These are phyloP conservation scores for Sporothrix dimorphospora DNA, from an alignment of 2,329 filamentous ascomycete species.

Conservation along the genomic window DNA sequence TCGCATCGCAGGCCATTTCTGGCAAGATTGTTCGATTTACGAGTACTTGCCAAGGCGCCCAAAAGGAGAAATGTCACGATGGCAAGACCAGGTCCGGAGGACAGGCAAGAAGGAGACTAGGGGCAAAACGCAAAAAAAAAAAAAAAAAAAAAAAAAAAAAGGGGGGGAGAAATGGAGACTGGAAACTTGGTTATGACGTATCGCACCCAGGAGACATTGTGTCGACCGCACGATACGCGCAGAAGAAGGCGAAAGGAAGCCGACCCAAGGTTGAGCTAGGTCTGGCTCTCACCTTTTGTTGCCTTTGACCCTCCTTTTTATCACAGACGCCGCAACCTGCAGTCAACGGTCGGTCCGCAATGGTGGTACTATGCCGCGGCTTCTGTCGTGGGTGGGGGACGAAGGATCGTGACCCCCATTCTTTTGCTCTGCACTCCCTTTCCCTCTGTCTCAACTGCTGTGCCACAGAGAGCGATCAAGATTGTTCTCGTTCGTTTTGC, in stretches of 20 bases:
- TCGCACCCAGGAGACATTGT: not conserved
- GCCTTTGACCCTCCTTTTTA: no score
- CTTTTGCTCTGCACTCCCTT: no score
- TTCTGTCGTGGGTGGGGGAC: not conserved
- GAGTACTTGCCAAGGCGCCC: not conserved
- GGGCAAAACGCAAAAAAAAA: no score
- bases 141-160: no score
- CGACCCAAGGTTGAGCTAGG: not conserved
- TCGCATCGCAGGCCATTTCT: not conserved
- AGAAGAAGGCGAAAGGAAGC: not conserved
- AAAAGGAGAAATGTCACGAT: not conserved
- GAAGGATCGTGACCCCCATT: slow-evolving; percentile 4
- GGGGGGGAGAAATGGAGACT: not conserved
- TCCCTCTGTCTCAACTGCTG: not conserved
- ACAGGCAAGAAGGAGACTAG: not conserved
- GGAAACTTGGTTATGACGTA: not conserved
- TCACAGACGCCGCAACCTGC: no score
- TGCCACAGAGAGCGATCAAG: no score
- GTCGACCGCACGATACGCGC: not conserved
- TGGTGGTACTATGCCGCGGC: not conserved
- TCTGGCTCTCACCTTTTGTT: not conserved
- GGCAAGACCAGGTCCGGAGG: not conserved
- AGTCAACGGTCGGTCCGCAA: not conserved
- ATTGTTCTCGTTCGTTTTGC: no score
- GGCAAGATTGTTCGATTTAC: not conserved